These are phyloP conservation scores for Blastobotrys parvus DNA, from an alignment of 805 yeast species.

Conservation along the genomic window DNA sequence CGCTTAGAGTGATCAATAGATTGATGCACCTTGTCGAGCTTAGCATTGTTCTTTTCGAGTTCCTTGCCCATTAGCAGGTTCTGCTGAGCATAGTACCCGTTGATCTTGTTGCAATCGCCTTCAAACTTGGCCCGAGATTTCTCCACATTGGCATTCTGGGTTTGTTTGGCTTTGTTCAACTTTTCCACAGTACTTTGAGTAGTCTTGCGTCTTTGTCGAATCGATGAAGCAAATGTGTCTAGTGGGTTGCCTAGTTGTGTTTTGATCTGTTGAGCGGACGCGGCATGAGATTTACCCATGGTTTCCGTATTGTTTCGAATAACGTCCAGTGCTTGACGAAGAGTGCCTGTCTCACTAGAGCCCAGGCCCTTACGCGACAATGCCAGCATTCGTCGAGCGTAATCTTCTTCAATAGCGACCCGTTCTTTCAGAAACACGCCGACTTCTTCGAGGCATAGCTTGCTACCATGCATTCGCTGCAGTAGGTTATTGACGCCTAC, in stretches of 20 bases:
- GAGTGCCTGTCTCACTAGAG: conserved; percentile 48
- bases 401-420: conserved; percentile 64
- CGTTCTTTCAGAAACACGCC: conserved; percentile 43
- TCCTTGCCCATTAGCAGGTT: conserved; percentile 69
- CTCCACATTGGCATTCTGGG: conserved; percentile 28
- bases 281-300: conserved; percentile 48
- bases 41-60: conserved; percentile 49
- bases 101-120: conserved; percentile 48
- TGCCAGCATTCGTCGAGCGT: conserved; percentile 44
- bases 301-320: conserved; percentile 51
- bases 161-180: conserved; percentile 39
- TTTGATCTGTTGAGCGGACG: conserved; percentile 42
- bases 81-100: conserved; percentile 51
- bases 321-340: conserved; percentile 51
- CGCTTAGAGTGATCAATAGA: conserved; percentile 37
- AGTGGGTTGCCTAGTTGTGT: conserved; percentile 47
- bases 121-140: conserved; percentile 41
- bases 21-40: conserved; percentile 42
- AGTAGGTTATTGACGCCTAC: conserved; percentile 49
- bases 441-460: conserved; percentile 48
- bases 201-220: conserved; percentile 46
- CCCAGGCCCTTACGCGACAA: conserved; percentile 48
- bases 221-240: conserved; percentile 41
- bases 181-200: conserved; percentile 50
- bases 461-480: conserved; percentile 50